Evolutionary conservation across 345 rosid species (phyloP), one percentile per base, ranked within the genome.

Genomic region (Gossypium turneri): DNA sequence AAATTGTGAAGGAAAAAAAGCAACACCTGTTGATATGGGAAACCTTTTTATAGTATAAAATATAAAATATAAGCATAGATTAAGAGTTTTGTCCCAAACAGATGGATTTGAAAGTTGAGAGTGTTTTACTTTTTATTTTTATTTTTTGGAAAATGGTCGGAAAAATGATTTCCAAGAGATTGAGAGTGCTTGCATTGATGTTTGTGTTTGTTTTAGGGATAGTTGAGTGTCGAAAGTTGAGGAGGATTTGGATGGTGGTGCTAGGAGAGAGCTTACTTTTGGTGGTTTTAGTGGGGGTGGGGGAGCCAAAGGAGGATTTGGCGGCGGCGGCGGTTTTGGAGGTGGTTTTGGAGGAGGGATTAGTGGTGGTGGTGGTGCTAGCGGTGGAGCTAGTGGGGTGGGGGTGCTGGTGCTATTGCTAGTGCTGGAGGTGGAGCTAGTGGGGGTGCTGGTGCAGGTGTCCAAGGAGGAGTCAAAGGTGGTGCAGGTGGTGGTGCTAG

Each of bases 211-310:
- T 77, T 43, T 17, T 84, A 10, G 82, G 79, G 17, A n/a, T 81
- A 58, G 86, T 29, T 11, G 84, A 86, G 73, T 81, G 90, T 29
- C 68, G 87, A 20, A 81, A 24, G 27, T 57, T 51, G 72, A 77
- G 58, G 55, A 77, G 44, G 73, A 81, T 9, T 24, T 34, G 1
- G 60, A 24, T 56, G 60, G 25, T 7, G 24, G 58, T 55, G 58
- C 56, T 16, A 17, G 53, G 55, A 13, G 73, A 73, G 77, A 13
- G 53, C 53, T 50, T 15, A 17, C 6, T 15, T 15, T 12, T 12
- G 77, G 76, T 3, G 72, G 76, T 19, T 65, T 38, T 7, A 58
- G 67, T 5, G 79, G 73, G 8, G 58, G 58, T n/a, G 58, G 58
- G 38, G 38, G 1, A 29, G 38, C 38, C 38, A 29, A 4, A 5